Evolutionary conservation across 148 eudicot genomes (phyloP), one percentile per base, ranked within the genome.

Genomic region (Drosera capensis): DNA sequence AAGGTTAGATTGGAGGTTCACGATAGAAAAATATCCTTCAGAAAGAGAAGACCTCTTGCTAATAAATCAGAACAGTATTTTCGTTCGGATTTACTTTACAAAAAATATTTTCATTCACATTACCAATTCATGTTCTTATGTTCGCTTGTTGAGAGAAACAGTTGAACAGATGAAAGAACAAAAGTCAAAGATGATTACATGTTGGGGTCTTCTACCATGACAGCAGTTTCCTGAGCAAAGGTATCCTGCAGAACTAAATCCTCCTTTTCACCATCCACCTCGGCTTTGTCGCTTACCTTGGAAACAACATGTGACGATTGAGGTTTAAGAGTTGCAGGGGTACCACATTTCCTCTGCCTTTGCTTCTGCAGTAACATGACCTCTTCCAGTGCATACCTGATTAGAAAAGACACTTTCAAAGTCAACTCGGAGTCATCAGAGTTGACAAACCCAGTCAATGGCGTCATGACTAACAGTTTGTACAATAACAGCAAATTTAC

Each of bases 141-240:
- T 41, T 19, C 8, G 2, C 7, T 18, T 40, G 21, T 40, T 41
- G 26, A 23, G 21, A 17, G 4, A 24, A 13, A n/a, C n/a, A 48
- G 20, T 8, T 19, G 0, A 9, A 6, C 8, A 5, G 30, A 18
- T 37, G 20, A 34, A 48, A 40, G 20, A 23, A 1, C 14, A 2
- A 30, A 46, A n/a, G 14, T 11, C 14, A 25, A 41, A 26, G 31
- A 3, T 48, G 40, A 49, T 54, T 70, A 88, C 96, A 88, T 82
- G 66, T 79, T 83, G 25, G 96, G 96, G 51, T 88, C 96, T 73
- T 88, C 96, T n/a, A 74, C 78, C 86, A 77, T 61, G 59, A 88
- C 96, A 68, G 96, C 96, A 62, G 96, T 88, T 69, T 88, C 96
- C 56, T 71, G 86, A 12, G 96, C 96, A 72, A 87, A 87, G 19